Percentiles rank a stretch among this genome's conserved stretches.
phyloP scores from a whole-genome alignment of 148 eudicot species.

The Euryodendron excelsum region DNA sequence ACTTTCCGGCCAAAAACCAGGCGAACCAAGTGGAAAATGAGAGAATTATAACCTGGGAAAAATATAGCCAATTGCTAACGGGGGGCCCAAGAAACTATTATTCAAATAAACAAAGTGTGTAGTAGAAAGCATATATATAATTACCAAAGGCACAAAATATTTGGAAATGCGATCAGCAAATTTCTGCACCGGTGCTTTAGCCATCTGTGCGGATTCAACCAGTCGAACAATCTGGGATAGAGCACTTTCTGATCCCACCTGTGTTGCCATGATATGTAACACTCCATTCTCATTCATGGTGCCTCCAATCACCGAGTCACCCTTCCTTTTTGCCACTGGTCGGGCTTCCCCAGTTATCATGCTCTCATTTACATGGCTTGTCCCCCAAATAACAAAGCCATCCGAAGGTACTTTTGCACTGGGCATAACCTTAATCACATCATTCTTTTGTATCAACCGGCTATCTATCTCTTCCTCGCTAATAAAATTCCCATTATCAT shows the following conservation, averaged over 20 bases:
- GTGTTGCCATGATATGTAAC: slow-evolving; percentile 66
- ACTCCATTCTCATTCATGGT: slow-evolving; percentile 82
- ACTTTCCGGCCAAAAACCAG: slow-evolving; percentile 74
- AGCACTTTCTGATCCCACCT: slow-evolving; percentile 85
- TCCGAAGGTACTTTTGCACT: slow-evolving; percentile 84
- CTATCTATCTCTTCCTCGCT: slow-evolving; percentile 70
- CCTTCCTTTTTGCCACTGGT: slow-evolving; percentile 70
- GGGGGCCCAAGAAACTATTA: not conserved
- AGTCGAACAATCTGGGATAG: slow-evolving; percentile 82
- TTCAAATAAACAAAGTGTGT: too few relatives aligned
- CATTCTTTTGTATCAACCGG: slow-evolving; percentile 71
- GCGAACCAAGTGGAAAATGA: slow-evolving; percentile 69
- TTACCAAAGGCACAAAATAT: slow-evolving; percentile 75
- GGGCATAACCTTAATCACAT: slow-evolving; percentile 70
- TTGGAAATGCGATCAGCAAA: slow-evolving; percentile 81
- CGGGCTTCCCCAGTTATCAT: slow-evolving; percentile 88
- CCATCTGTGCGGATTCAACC: slow-evolving; percentile 93
- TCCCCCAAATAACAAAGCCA: slow-evolving; percentile 74
- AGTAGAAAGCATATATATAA: slow-evolving; percentile 9
- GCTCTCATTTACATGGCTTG: slow-evolving; percentile 80
- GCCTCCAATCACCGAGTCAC: slow-evolving; percentile 81
- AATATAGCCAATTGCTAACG: not conserved
- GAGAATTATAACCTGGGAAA: slow-evolving; percentile 63
- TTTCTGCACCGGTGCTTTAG: slow-evolving; percentile 89
- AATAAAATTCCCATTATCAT: slow-evolving; percentile 52